Evolutionary conservation across 2,329 filamentous ascomycete genomes (phyloP).

Genomic region (Botrytis paeoniae): DNA sequence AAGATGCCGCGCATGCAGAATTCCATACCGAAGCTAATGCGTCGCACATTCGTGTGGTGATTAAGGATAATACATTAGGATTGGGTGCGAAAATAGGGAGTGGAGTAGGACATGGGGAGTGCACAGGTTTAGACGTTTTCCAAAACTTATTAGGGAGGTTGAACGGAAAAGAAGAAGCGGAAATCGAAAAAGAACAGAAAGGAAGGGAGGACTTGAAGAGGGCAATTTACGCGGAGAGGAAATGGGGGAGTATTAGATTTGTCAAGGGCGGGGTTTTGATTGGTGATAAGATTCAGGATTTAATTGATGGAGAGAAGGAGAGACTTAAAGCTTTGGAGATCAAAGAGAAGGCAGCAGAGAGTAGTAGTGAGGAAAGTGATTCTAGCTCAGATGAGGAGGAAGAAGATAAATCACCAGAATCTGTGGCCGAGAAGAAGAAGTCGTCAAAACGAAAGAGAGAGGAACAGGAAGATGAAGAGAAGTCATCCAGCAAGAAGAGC

Average conservation of each 20-base stretch:
- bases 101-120: slow-evolving; percentile 62
- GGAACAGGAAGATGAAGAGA: slow-evolving; percentile 38
- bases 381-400: slow-evolving; percentile 15
- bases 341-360: slow-evolving; percentile 17
- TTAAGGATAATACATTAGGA: slow-evolving; percentile 91
- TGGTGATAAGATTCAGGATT: slow-evolving; percentile 53
- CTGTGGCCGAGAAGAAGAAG: slow-evolving; percentile 27
- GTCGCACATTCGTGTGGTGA: slow-evolving; percentile 76
- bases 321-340: slow-evolving; percentile 34
- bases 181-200: slow-evolving; percentile 67
- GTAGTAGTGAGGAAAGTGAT: slow-evolving; percentile 15
- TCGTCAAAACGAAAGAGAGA: slow-evolving; percentile 46
- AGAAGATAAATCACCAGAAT: slow-evolving; percentile 13
- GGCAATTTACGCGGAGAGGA: slow-evolving; percentile 68
- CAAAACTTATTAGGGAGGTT: slow-evolving; percentile 82
- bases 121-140: slow-evolving; percentile 83
- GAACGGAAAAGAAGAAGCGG: slow-evolving; percentile 80
- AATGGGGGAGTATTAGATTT: slow-evolving; percentile 80
- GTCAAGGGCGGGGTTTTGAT: slow-evolving; percentile 75
- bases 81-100: slow-evolving; percentile 77
- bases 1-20: slow-evolving; percentile 69
- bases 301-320: slow-evolving; percentile 41
- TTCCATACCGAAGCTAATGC: slow-evolving; percentile 77
- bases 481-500: slow-evolving; percentile 35
- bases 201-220: slow-evolving; percentile 68